Evolutionary conservation across 208 protist species (phyloP).

Genomic region (Leishmania lainsoni): DNA sequence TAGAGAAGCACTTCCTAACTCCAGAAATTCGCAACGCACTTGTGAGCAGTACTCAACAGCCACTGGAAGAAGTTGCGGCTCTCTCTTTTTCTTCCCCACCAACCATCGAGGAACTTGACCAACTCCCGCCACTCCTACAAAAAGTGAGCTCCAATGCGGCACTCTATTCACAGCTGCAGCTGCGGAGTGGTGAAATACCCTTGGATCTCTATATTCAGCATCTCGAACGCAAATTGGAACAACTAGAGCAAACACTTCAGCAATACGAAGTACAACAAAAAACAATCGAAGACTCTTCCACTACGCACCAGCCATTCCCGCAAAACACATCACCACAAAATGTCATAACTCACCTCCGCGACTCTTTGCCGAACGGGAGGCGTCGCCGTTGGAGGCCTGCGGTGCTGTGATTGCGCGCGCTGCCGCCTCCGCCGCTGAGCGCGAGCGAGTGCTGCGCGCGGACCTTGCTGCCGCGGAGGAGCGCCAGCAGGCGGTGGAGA

Average conservation of each 20-base stretch:
- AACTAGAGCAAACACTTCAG: neutral
- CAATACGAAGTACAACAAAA: neutral
- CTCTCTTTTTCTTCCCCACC: neutral
- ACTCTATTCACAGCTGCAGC: neutral
- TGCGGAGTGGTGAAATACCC: neutral
- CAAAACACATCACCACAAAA: neutral
- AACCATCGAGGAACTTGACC: neutral
- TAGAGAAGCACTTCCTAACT: constrained; percentile 3
- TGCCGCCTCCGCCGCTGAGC: constrained; percentile 15
- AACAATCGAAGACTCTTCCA: neutral
- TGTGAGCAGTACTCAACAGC: neutral
- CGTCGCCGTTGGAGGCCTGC: neutral
- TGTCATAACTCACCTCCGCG: neutral
- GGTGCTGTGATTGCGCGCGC: constrained; percentile 3
- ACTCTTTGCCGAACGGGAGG: neutral
- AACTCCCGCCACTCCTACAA: neutral
- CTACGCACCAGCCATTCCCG: neutral
- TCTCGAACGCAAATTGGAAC: neutral
- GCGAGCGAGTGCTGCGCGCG: constrained; percentile 10
- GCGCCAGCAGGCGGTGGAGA: no score
- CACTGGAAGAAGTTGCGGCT: neutral
- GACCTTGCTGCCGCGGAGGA: neutral
- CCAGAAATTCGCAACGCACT: neutral
- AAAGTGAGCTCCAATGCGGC: neutral
- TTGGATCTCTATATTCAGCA: neutral